Conservation (phyloP, 495 filamentous ascomycete genomes). For the Trypethelium eluteriae region DNA sequence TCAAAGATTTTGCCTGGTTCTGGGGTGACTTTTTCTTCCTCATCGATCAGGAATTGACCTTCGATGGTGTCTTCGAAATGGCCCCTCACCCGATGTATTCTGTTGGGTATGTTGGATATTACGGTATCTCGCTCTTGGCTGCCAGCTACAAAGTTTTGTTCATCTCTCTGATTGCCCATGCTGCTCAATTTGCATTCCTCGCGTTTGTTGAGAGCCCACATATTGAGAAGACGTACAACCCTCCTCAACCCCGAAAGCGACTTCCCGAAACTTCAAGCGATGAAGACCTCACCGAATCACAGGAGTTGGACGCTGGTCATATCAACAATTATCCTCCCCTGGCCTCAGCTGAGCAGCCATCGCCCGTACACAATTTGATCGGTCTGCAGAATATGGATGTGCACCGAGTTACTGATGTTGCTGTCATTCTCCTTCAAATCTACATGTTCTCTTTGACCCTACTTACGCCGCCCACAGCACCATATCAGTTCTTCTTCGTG, state of each 20-base stretch:
- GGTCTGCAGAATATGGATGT: slow-evolving; percentile 79
- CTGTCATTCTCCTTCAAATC: slow-evolving; percentile 62
- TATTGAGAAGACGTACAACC: slow-evolving; percentile 97
- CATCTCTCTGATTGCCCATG: slow-evolving; percentile 92
- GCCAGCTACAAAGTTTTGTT: slow-evolving; percentile 95
- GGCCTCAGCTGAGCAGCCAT: slow-evolving; percentile 43
- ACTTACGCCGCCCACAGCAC: slow-evolving; percentile 66
- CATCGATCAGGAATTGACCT: slow-evolving; percentile 2
- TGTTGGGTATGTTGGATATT: slow-evolving; percentile 95
- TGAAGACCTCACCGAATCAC: slow-evolving; percentile 14
- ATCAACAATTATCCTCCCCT: slow-evolving; percentile 18
- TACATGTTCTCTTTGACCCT: slow-evolving; percentile 66
- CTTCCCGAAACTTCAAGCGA: neutral
- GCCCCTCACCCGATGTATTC: slow-evolving; percentile 99
- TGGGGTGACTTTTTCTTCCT: slow-evolving; percentile 95
- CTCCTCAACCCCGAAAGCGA: slow-evolving; percentile 54
- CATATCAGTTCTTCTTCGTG: slow-evolving; percentile 71
- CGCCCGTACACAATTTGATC: slow-evolving; percentile 68
- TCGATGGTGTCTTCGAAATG: slow-evolving; percentile 76
- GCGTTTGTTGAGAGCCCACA: slow-evolving; percentile 88
- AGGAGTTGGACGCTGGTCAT: slow-evolving; percentile 14
- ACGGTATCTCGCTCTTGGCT: slow-evolving; percentile 97
- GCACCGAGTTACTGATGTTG: slow-evolving; percentile 74
- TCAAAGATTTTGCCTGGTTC: slow-evolving; percentile 99
- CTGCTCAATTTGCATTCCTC: slow-evolving; percentile 88